A percentile compares a stretch with the other conserved stretches of the same genome.
These are phyloP conservation scores for Entonaema liquescens DNA, from an alignment of 495 filamentous ascomycete species.

Conservation along the genomic window DNA sequence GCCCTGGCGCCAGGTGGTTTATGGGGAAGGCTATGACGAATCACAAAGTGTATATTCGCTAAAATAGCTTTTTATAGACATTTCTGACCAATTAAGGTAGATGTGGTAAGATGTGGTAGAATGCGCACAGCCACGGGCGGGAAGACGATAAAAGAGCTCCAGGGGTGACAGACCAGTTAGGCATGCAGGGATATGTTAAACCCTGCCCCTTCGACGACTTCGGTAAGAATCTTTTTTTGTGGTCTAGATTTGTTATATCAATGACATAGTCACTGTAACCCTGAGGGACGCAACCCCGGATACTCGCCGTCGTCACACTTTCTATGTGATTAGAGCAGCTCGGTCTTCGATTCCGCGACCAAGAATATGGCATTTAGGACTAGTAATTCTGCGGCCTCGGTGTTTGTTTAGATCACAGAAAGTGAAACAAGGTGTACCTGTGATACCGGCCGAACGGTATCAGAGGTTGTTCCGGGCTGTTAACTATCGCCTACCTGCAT, in stretches of 20 bases:
- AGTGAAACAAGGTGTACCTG: background rate
- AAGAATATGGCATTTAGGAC: background rate
- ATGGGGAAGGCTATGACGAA: constrained; percentile 36
- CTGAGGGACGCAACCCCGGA: constrained; percentile 12
- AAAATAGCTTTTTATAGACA: constrained; percentile 43
- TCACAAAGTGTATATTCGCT: constrained; percentile 37
- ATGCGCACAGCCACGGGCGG: constrained; percentile 34
- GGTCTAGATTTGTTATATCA: constrained; percentile 30
- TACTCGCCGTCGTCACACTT: constrained; percentile 13
- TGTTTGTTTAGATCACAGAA: background rate
- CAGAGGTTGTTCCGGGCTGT: constrained; percentile 3
- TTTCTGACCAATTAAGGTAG: constrained; percentile 41
- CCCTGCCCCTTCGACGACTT: constrained; percentile 23
- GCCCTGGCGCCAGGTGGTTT: constrained; percentile 8
- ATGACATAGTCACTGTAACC: constrained; percentile 36
- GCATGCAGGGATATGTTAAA: constrained; percentile 11
- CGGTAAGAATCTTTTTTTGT: constrained; percentile 15
- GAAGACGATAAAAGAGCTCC: constrained; percentile 20
- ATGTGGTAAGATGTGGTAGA: constrained; percentile 28
- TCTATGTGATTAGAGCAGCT: constrained; percentile 1
- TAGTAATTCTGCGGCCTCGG: constrained; percentile 6
- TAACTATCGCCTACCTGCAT: constrained; percentile 22
- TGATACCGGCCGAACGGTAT: constrained; percentile 24
- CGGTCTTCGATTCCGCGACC: background rate
- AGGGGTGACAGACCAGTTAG: background rate